Conservation (phyloP, 2,329 filamentous ascomycete species). For the Chrysoporthe deuterocubensis region DNA sequence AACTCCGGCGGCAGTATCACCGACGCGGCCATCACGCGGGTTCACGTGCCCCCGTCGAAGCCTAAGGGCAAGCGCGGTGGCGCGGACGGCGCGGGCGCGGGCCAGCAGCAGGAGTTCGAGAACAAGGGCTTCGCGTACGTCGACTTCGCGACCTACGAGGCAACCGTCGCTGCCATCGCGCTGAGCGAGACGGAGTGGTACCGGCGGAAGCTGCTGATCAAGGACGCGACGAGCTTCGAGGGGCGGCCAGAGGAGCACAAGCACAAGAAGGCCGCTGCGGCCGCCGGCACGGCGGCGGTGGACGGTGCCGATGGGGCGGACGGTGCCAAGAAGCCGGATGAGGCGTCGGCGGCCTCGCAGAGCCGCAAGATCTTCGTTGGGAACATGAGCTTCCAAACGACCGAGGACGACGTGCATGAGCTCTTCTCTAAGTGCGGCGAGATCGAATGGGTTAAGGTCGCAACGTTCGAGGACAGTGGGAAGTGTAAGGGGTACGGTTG, state of each 20-base stretch:
- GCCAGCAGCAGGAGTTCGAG: constrained; percentile 42
- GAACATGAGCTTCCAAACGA: constrained; percentile 82
- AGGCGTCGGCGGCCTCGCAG: constrained; percentile 38
- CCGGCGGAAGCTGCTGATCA: constrained; percentile 86
- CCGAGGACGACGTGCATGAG: constrained; percentile 76
- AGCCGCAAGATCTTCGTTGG: constrained; percentile 86
- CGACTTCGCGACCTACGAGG: constrained; percentile 76
- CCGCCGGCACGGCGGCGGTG: constrained; percentile 31
- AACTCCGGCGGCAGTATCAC: constrained; percentile 69
- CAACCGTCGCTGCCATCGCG: constrained; percentile 76
- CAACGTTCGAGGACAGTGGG: constrained; percentile 93
- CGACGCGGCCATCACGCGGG: constrained; percentile 75
- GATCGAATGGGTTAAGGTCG: constrained; percentile 82
- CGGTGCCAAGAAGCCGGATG: constrained; percentile 40
- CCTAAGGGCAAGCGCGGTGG: constrained; percentile 34
- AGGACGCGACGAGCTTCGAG: constrained; percentile 87
- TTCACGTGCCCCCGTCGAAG: constrained; percentile 75
- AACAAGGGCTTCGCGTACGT: constrained; percentile 98
- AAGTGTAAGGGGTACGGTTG: constrained; percentile 98
- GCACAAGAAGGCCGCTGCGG: constrained; percentile 44
- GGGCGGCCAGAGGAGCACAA: constrained; percentile 73
- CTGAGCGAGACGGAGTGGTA: constrained; percentile 82
- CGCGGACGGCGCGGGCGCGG: neutral
- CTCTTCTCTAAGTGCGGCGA: constrained; percentile 87
- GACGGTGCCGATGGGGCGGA: constrained; percentile 32